Evolutionary conservation across 2,329 filamentous ascomycete species (phyloP).

Genomic region (Colletotrichum phormii): DNA sequence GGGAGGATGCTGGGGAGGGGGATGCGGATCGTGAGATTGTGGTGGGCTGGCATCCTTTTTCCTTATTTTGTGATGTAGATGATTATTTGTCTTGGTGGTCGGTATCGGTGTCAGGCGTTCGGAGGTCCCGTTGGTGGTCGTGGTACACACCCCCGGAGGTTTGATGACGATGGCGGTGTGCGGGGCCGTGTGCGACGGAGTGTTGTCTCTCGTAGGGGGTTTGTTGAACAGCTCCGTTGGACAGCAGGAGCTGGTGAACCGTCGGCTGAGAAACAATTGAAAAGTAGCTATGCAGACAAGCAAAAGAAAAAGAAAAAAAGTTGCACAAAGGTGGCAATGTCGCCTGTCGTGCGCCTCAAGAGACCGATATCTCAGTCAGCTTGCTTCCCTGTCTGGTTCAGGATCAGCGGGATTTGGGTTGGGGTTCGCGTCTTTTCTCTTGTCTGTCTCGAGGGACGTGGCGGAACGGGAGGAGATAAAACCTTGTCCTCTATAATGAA

Average conservation of each 20-base stretch:
- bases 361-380: slow-evolving; percentile 11
- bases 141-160: background rate
- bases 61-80: background rate
- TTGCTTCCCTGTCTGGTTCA: slow-evolving; percentile 24
- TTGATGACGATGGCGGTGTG: background rate
- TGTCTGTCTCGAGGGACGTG: background rate
- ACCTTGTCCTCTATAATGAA: slow-evolving; percentile 8
- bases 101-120: background rate
- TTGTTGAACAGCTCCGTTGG: background rate
- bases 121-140: background rate
- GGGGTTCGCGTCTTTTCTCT: background rate
- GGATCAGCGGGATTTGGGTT: slow-evolving; percentile 7
- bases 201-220: background rate
- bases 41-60: slow-evolving; percentile 38
- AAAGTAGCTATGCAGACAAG: background rate
- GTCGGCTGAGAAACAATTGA: background rate
- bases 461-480: background rate
- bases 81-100: too few species aligned
- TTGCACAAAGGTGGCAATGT: background rate
- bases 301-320: background rate
- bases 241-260: background rate
- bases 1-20: slow-evolving; percentile 54
- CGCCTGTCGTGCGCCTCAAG: background rate
- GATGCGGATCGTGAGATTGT: slow-evolving; percentile 52
- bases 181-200: background rate